These are phyloP conservation scores for Mitragyna speciosa DNA, from an alignment of 257 asterid genomes.

Conservation along the genomic window DNA sequence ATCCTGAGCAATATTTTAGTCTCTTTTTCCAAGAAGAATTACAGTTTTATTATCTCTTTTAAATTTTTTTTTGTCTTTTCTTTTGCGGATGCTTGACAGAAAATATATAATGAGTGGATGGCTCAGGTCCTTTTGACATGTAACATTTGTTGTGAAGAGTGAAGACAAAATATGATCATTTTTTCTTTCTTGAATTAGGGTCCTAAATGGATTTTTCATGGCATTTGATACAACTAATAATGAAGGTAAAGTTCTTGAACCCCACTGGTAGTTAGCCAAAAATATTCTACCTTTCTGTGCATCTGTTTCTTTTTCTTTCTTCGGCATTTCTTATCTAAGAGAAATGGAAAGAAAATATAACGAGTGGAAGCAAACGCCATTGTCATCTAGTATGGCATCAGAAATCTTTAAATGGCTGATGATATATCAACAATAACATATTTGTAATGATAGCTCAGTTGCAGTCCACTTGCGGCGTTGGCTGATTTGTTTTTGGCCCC, in stretches of 20 bases:
- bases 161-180: no score
- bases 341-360: no score
- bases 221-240: not conserved
- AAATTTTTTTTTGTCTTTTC: not conserved
- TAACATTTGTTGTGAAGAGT: not conserved
- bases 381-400: not conserved
- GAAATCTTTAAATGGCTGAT: not conserved
- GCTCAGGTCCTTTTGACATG: no score
- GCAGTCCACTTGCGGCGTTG: slow-evolving; percentile 16
- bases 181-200: not conserved
- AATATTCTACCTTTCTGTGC: not conserved
- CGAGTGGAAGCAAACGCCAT: no score
- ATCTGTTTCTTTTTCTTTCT: no score
- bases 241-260: not conserved
- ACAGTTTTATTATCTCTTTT: not conserved
- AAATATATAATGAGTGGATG: not conserved
- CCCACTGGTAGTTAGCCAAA: not conserved
- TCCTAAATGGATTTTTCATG: not conserved
- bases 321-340: no score
- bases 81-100: not conserved
- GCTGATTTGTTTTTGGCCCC: not conserved
- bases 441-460: not conserved
- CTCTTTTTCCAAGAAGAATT: not conserved
- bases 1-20: not conserved
- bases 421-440: not conserved